Base-by-base conservation (phyloP, 306 rosid species). In the Citrullus colocynthis region DNA sequence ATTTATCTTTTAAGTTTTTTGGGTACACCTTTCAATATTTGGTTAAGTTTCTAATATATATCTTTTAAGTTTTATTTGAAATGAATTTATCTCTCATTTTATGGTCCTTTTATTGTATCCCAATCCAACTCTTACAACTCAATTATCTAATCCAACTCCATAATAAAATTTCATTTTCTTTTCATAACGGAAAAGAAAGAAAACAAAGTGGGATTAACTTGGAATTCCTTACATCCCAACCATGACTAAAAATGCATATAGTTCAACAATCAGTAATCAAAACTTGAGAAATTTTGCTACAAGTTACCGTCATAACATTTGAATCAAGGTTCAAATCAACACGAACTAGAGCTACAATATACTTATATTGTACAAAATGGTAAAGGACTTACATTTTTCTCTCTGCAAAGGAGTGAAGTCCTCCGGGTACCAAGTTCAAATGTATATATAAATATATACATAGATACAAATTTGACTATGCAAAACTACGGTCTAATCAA, bases 401-500 rank as follows among this genome's bases (percentile, higher is more conserved):
- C 20, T 28, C 55, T 21, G 45, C 28, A 0, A 70, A 69, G 75
- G 57, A 70, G 20, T 2, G 32, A 70, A 45, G 12, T 44, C 17
- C 14, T 70, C 56, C 20, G 20, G 20, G 24, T 6, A 24, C 51
- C 21, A 69, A 65, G 73, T 18, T 41, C 74, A n/a, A 21, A 70
- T 3, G 49, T 12, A 13, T 70, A 24, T 70, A 70, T 21, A 58
- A 13, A 34, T 41, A 41, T 69, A 18, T 69, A 70, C 32, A 45
- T 44, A 45, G 5, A 21, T 49, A 72, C 59, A 72, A 48, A 49
- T 28, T 24, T 7, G 41, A 28, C 30, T 48, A 24, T 13, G 55
- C 44, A 56, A 16, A 74, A 52, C 57, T 15, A 16, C 5, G 7
- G 57, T 66, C 80, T 90, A 95, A 79, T 95, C 98, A 57, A 95